Evolutionary conservation across 441 rosid species (phyloP), one percentile per base, ranked within the genome.

Genomic region (Macaranga tanarius): DNA sequence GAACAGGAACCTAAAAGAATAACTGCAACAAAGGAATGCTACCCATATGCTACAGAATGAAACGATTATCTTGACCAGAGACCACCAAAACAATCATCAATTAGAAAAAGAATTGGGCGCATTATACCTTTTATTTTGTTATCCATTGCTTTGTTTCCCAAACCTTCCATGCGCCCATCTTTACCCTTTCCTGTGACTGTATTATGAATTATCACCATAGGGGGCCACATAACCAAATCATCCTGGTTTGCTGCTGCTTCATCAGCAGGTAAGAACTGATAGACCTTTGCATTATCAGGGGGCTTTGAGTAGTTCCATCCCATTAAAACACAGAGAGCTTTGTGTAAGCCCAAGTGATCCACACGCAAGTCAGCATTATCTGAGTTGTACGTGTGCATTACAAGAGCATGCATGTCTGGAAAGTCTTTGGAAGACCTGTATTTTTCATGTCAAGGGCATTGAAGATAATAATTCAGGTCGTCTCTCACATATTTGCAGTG

Each of bases 71-170:
- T 60, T 62, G 72, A 83, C 67, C 74, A 72, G 65, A 42, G 45
- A 65, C 52, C 45, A 58, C 28, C 72, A 58, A 19, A 70, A n/a
- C 74, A 59, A 65, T 45, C 26, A 55, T 75, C 65, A 78, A 69
- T 69, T 63, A 81, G 45, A 79, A 59, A 58, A 79, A 63, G 79
- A 34, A 34, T 34, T 34, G 73, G 77, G 72, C 51, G 16, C 81
- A 74, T 73, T 79, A 85, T 96, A 96, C 99, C 99, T 96, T 93
- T 89, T 70, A 93, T 77, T 84, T 79, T 86, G 90, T 67, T 86
- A 88, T 96, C 99, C 98, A 96, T 89, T 44, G 86, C 87, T 88
- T 89, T 92, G 93, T 88, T 93, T 85, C 97, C 98, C 89, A 86
- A 84, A 83, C 99, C 99, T 80, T 96, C 99, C 87, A 91, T 79